phyloP scores from a whole-genome alignment of 306 rosid genomes.

The Glycine tomentella region DNA sequence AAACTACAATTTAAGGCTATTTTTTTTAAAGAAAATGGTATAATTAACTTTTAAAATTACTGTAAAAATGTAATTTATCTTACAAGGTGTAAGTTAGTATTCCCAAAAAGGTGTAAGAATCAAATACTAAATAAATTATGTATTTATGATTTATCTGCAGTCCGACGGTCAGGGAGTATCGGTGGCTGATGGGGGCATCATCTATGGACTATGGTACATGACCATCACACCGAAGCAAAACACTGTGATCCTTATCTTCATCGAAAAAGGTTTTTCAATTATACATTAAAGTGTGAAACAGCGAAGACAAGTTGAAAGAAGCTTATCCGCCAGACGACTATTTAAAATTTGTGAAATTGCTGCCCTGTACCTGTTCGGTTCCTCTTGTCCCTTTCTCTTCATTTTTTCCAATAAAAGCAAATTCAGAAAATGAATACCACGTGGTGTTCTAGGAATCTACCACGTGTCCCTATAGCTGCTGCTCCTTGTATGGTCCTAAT shows the following conservation, averaged over 20 bases:
- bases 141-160: background rate
- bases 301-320: conserved; percentile 11
- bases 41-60: too few species aligned
- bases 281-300: conserved; percentile 17
- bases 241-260: conserved; percentile 13
- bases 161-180: background rate
- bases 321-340: background rate
- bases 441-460: background rate
- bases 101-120: too few species aligned
- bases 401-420: background rate
- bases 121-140: too few species aligned
- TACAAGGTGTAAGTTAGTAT: too few species aligned
- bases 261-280: background rate
- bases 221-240: background rate
- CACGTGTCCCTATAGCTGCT: background rate
- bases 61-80: too few species aligned
- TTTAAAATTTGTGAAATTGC: conserved; percentile 16
- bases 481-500: background rate
- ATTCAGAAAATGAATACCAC: background rate
- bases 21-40: too few species aligned
- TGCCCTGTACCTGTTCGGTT: conserved; percentile 15
- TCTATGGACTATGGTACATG: too few species aligned
- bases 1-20: too few species aligned
- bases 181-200: background rate
- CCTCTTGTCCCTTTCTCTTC: background rate